These are phyloP conservation scores for Tremella yokohamensis DNA, from an alignment of 768 basidiomycete species.

Conservation along the genomic window DNA sequence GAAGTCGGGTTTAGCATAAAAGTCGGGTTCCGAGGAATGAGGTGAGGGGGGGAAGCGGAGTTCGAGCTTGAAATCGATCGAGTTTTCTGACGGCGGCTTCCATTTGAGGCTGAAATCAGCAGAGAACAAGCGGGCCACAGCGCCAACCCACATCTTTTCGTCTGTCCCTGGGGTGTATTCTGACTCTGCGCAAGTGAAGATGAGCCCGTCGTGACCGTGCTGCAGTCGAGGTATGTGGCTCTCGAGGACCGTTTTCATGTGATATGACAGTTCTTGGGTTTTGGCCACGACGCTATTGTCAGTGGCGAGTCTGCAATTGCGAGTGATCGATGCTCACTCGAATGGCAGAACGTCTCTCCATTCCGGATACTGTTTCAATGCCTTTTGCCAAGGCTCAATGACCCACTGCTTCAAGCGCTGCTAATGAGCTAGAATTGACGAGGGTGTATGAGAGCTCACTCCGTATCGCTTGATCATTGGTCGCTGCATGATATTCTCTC, in stretches of 20 bases:
- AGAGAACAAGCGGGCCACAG: not conserved
- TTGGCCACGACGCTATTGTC: constrained; percentile 73
- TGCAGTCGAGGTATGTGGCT: constrained; percentile 78
- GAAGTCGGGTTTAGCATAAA: constrained; percentile 79
- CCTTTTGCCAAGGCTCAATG: constrained; percentile 70
- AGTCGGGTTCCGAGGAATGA: constrained; percentile 66
- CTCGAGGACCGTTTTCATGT: constrained; percentile 77
- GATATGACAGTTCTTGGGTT: constrained; percentile 79
- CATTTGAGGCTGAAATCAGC: constrained; percentile 75
- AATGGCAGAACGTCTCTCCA: constrained; percentile 69
- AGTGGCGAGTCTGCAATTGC: not conserved
- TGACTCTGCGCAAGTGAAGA: constrained; percentile 86
- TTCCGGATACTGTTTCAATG: constrained; percentile 66
- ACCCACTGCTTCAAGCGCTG: constrained; percentile 80
- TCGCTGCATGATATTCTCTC: constrained; percentile 79
- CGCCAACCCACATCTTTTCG: constrained; percentile 66
- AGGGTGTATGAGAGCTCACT: constrained; percentile 59
- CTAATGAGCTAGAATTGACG: not conserved
- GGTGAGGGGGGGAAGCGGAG: constrained; percentile 78
- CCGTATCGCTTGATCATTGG: constrained; percentile 84
- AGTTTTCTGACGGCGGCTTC: constrained; percentile 98
- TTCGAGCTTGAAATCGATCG: constrained; percentile 93
- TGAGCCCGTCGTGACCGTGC: constrained; percentile 92
- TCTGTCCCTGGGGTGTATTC: constrained; percentile 82
- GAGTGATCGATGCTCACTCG: constrained; percentile 60